Evolutionary conservation across 257 asterid genomes (phyloP), one percentile per base, ranked within the genome.

Genomic region (Gentiana dahurica): DNA sequence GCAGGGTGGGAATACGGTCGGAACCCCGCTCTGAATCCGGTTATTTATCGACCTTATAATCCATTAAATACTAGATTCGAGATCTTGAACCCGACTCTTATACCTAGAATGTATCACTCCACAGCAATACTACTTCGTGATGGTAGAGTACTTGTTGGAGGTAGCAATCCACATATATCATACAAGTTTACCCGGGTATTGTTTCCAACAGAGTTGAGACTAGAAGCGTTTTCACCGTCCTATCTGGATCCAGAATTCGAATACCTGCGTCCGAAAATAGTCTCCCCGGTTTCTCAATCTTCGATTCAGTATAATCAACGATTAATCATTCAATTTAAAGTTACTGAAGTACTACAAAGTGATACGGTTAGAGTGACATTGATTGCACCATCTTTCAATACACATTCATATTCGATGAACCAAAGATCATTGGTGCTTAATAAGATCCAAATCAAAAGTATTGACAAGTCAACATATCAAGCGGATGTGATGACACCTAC

Each of bases 331-430:
- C 65, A 34, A 2, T 77, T 77, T 43, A 9, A 50, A 0, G 6
- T 60, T 11, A 11, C 44, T 3, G 67, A 73, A 2, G 32, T 2
- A 34, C 11, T 66, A 24, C 58, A 59, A 1, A 36, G 45, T 0
- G 3, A 63, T 39, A 36, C 52, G 53, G 51, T 79, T n/a, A 59
- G n/a, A 57, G 80, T 75, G 3, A 68, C 78, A 11, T 62, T 79
- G 77, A 45, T 72, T 4, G 65, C 79, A 33, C 84, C 81, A 0
- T 32, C 78, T 2, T 78, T 74, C 38, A 61, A 49, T 3, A 78
- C 84, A 3, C 84, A 78, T 49, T 64, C 84, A 5, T 70, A 62
- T 37, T 69, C 84, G 2, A 78, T 78, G 84, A 78, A 72, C 39
- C 84, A 78, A 15, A 69, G 84, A 53, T 37, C 72, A 4, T 33